Base-by-base conservation (phyloP, 352 stramenopile species). In the Globisporangium barbulae region DNA sequence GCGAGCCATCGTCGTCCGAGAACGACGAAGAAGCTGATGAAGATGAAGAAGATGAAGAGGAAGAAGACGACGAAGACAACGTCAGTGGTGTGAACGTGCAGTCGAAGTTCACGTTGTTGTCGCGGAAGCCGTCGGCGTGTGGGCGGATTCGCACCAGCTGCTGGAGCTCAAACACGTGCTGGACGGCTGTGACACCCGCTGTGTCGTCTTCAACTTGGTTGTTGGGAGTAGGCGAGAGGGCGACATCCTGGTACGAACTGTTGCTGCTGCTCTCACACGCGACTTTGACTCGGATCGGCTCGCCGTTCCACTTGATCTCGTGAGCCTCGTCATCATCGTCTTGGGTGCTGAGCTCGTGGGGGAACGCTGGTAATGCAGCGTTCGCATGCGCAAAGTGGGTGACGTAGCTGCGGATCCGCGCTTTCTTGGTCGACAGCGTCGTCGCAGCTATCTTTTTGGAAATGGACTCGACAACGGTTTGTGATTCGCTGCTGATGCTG, bases 61-160 rank as follows among this genome's bases (percentile, higher is more conserved):
- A 54, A 5, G 49, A 54, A 13, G 49, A 41, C 19, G 52, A 56
- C 1, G 74, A 81, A 10, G 68, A 67, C 0, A 70, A 83, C 19
- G 76, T 78, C 31, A 88, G 48, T 1, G 67, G 50, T 8, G 79
- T 63, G 56, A 90, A 90, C 5, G 59, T 70, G 42, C 73, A 84
- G 8, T 49, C 73, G 1, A 58, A 55, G 59, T 90, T 90, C 30
- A 90, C 75, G 28, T 42, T 60, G 37, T 45, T 54, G 4, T 65
- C 61, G 15, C 81, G 81, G 33, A 85, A 81, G 10, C 78, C 79
- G 59, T 90, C 81, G 13, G 66, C 67, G 47, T 72, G 61, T 15
- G 81, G 64, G 21, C 77, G 75, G 50, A 88, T 84, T 12, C 78
- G 68, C 53, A 67, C 53, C 12, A 90, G 58, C 39, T 83, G 61